Conservation (phyloP, 176 grass and related monocot species). For the Cymbopogon citratus region DNA sequence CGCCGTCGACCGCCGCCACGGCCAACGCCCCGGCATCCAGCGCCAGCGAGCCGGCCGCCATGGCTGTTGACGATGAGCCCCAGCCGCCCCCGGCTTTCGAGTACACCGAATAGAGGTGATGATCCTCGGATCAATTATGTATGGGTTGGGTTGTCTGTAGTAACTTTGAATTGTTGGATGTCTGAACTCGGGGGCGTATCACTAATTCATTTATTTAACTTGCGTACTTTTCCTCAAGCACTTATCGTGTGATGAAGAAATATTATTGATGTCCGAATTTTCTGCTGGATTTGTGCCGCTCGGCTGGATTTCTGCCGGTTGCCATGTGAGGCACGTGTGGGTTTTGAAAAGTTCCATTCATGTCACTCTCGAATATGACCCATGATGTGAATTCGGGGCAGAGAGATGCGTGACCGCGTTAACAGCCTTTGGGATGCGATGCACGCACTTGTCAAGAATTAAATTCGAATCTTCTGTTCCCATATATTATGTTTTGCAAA, state of each 20-base stretch:
- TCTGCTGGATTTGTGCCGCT: background rate
- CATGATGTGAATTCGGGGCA: background rate
- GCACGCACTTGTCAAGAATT: background rate
- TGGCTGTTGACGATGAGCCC: conserved; percentile 71
- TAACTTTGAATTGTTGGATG: no score
- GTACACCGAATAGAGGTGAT: no score
- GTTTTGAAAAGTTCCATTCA: background rate
- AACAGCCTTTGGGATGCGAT: background rate
- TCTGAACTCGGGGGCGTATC: no score
- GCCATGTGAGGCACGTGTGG: background rate
- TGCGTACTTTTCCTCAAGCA: no score
- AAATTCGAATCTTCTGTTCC: background rate
- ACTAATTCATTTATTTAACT: no score
- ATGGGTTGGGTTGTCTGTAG: no score
- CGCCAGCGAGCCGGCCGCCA: conserved; percentile 42
- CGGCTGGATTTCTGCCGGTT: background rate
- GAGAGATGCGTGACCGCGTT: background rate
- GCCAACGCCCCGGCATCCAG: conserved; percentile 7
- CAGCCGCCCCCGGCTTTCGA: conserved; percentile 12
- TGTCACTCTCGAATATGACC: background rate
- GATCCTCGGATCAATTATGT: no score
- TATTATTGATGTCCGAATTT: no score
- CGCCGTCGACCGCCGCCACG: conserved; percentile 8
- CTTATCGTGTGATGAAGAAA: no score
- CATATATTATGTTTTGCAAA: no score